Base-by-base conservation (phyloP, 768 basidiomycete species). In the Mrakia blollopis region DNA sequence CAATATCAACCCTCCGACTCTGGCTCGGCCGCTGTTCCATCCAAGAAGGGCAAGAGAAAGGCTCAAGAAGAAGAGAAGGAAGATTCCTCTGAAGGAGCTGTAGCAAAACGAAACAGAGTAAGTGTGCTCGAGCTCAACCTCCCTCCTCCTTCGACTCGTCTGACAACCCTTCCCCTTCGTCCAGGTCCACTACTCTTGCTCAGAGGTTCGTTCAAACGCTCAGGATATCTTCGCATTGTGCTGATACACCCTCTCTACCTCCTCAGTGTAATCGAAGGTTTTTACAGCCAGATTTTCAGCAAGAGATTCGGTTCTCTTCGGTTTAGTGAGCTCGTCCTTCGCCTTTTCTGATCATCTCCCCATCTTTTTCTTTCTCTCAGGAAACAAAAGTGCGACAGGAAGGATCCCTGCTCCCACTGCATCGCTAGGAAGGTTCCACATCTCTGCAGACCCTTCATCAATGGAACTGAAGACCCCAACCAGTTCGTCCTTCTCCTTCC, bases 381-480 rank as follows among this genome's bases (percentile, higher is more conserved):
- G n/a, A n/a, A 7, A 23, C 14, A 8, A 16, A 25, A 71, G 73
- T 74, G 72, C 44, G 77, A 78, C 41, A 57, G 77, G 23, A 50
- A 74, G 54, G 28, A 60, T 25, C 77, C 77, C 1, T 78, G 72
- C 50, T 32, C 60, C 5, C 83, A 84, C 72, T 83, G 84, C 76
- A 82, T 84, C 21, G 82, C 82, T 8, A 79, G 84, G 32, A 81
- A 82, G 61, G 84, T 84, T 0, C 84, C 84, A 0, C 83, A 84
- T 78, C 81, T 84, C 3, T 84, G 84, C 73, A 69, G 84, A 72
- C 83, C 83, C 10, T 84, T 84, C 78, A 76, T 84, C 52, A 83
- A 83, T 76, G 83, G 83, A 7, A 81, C 80, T 7, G 83, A 84
- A 67, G 83, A 83, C 79, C 82, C 83, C 0, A 79, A 79, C 23